These are phyloP conservation scores for Kazachstania kunashirensis DNA, from an alignment of 805 yeast genomes.

Conservation along the genomic window DNA sequence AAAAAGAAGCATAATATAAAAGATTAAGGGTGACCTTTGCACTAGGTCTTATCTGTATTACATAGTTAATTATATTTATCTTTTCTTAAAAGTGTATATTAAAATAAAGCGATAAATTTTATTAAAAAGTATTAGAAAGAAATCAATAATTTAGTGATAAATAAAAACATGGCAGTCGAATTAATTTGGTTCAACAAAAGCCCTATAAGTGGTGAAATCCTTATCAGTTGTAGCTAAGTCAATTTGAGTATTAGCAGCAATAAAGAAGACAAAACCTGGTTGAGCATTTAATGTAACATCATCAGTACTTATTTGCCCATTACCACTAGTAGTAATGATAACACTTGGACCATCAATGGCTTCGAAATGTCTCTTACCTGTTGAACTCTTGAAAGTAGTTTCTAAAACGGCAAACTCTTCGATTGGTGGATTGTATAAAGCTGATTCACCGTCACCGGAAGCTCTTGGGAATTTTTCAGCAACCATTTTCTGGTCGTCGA, in stretches of 20 bases:
- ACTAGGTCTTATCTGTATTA: too few relatives aligned
- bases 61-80: too few relatives aligned
- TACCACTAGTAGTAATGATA: slow-evolving; percentile 72
- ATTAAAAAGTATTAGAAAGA: too few relatives aligned
- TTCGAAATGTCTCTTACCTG: slow-evolving; percentile 45
- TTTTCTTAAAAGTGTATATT: too few relatives aligned
- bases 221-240: slow-evolving; percentile 44
- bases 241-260: slow-evolving; percentile 66
- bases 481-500: slow-evolving; percentile 86
- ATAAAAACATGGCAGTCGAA: too few relatives aligned
- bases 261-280: slow-evolving; percentile 74
- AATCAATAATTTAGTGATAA: too few relatives aligned
- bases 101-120: too few relatives aligned
- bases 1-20: slow-evolving; percentile 37
- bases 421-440: slow-evolving; percentile 88
- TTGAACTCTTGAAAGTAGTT: slow-evolving; percentile 45
- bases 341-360: slow-evolving; percentile 81
- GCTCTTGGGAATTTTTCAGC: slow-evolving; percentile 42
- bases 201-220: slow-evolving; percentile 76
- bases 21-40: slow-evolving; percentile 5
- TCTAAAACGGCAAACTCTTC: slow-evolving; percentile 93
- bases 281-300: slow-evolving; percentile 40
- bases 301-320: slow-evolving; percentile 44
- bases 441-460: slow-evolving; percentile 55
- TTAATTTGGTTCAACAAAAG: slow-evolving; percentile 63